Percentiles rank a stretch among this genome's conserved stretches.
Evolutionary conservation across 2,329 filamentous ascomycete species (phyloP).

Genomic region (Knufia fluminis): DNA sequence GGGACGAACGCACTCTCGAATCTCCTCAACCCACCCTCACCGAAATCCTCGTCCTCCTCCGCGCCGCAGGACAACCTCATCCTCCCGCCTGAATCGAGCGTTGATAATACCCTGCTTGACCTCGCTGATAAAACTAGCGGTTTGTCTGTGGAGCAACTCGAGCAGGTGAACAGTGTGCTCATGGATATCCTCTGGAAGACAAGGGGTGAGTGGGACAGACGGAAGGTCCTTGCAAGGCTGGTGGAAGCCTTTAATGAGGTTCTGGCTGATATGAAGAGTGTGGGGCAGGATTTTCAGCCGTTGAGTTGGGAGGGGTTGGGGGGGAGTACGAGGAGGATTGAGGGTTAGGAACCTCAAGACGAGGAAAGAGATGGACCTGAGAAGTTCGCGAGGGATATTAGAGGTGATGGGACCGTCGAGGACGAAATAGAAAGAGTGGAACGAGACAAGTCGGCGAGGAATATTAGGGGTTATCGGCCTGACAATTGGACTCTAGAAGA

Average conservation of each 20-base stretch:
- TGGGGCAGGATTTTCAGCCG: slow-evolving; percentile 16
- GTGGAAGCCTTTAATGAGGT: slow-evolving; percentile 63
- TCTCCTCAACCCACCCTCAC: slow-evolving; percentile 19
- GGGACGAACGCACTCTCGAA: slow-evolving; percentile 14
- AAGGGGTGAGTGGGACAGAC: slow-evolving; percentile 74
- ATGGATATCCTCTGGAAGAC: slow-evolving; percentile 85
- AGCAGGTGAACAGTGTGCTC: slow-evolving; percentile 81
- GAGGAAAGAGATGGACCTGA: not conserved
- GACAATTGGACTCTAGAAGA: too few species aligned
- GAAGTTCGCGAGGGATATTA: too few species aligned
- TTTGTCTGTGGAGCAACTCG: slow-evolving; percentile 83
- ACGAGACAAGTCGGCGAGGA: too few species aligned
- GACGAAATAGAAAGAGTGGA: too few species aligned
- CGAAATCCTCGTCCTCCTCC: slow-evolving; percentile 8
- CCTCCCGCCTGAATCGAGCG: slow-evolving; percentile 35
- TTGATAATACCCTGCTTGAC: slow-evolving; percentile 52
- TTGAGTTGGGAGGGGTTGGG: slow-evolving; percentile 15
- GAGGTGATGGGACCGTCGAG: too few species aligned
- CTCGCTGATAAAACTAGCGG: slow-evolving; percentile 62
- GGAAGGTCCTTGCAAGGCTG: slow-evolving; percentile 57
- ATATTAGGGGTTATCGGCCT: too few species aligned
- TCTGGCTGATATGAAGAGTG: slow-evolving; percentile 41
- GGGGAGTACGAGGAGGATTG: slow-evolving; percentile 2
- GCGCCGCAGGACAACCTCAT: slow-evolving; percentile 34
- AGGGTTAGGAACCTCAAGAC: slow-evolving; percentile 1